phyloP scores from a whole-genome alignment of 305 asterid species.

The Ajuga reptans region DNA sequence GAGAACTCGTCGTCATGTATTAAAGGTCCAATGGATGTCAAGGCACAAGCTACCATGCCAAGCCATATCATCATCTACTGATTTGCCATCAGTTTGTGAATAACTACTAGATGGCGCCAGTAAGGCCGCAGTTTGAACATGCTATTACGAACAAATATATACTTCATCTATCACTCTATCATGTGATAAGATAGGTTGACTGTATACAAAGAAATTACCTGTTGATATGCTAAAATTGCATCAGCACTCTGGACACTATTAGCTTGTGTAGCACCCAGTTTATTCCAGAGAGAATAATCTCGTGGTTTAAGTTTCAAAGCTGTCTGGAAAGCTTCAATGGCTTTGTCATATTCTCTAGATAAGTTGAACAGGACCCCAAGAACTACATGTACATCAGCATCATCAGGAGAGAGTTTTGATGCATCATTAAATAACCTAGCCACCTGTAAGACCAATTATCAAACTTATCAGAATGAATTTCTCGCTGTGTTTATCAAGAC shows the following conservation, averaged over 20 bases:
- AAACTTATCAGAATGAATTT: constrained; percentile 11
- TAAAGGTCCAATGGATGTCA: constrained; percentile 8
- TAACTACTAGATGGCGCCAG: background rate
- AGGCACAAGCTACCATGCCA: constrained; percentile 3
- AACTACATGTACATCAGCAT: constrained; percentile 96
- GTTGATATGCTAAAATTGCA: constrained; percentile 93
- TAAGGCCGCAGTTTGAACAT: background rate
- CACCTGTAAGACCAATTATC: constrained; percentile 46
- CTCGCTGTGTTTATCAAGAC: background rate
- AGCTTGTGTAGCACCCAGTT: constrained; percentile 99
- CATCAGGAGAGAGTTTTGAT: constrained; percentile 87
- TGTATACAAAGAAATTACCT: constrained; percentile 35
- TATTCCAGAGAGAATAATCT: constrained; percentile 99
- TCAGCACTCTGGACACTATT: constrained; percentile 95
- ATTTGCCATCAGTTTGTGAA: background rate
- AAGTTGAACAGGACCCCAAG: constrained; percentile 90
- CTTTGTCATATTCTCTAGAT: constrained; percentile 85
- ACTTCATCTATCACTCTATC: background rate
- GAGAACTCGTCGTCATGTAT: constrained; percentile 4
- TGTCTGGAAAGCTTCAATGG: constrained; percentile 88
- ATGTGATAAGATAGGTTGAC: background rate
- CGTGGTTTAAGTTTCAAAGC: constrained; percentile 92
- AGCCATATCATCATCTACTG: background rate
- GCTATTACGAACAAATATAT: constrained; percentile 1
- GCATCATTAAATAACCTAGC: constrained; percentile 77